Conservation (phyloP, 192 early-diverging fungal species). For the Coemansia sp. region DNA sequence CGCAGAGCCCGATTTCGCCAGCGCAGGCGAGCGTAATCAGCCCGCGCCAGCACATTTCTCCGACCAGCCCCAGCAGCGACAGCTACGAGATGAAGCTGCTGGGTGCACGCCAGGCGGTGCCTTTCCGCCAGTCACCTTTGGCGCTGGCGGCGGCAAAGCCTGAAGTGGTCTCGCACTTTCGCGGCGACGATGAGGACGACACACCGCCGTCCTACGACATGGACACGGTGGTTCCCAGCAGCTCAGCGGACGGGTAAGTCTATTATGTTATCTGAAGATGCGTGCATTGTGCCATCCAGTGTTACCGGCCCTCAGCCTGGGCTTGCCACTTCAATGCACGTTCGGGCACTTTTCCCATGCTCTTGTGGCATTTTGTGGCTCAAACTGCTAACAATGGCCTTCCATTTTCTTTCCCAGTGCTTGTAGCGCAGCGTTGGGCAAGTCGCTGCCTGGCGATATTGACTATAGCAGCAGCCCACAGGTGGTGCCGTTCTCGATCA, state of each 20-base stretch:
- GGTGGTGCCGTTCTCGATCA: conserved; percentile 68
- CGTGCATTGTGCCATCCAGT: not conserved
- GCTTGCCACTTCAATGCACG: not conserved
- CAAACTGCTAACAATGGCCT: not conserved
- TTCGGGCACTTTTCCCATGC: not conserved
- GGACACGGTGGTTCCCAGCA: conserved; percentile 15
- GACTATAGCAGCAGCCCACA: conserved; percentile 28
- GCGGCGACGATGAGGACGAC: conserved; percentile 32
- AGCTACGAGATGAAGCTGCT: conserved; percentile 46
- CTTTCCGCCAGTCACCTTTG: conserved; percentile 48
- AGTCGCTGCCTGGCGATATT: conserved; percentile 32
- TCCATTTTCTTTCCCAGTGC: not conserved
- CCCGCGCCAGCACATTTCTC: conserved; percentile 6
- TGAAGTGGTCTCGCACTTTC: conserved; percentile 17
- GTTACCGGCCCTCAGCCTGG: not conserved
- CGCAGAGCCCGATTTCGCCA: conserved; percentile 22
- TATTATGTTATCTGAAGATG: not conserved
- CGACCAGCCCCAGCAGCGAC: conserved; percentile 16
- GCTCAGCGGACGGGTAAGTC: conserved; percentile 31
- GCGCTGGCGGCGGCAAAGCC: conserved; percentile 14
- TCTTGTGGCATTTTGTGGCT: not conserved
- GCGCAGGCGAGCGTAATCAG: conserved; percentile 10
- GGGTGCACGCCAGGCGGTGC: conserved; percentile 19
- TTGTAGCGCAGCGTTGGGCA: conserved; percentile 20
- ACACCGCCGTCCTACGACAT: conserved; percentile 20